Percentiles rank a stretch among this genome's conserved stretches.
Evolutionary conservation across 2,329 filamentous ascomycete species (phyloP).

Genomic region (Tympanopsis confertula): DNA sequence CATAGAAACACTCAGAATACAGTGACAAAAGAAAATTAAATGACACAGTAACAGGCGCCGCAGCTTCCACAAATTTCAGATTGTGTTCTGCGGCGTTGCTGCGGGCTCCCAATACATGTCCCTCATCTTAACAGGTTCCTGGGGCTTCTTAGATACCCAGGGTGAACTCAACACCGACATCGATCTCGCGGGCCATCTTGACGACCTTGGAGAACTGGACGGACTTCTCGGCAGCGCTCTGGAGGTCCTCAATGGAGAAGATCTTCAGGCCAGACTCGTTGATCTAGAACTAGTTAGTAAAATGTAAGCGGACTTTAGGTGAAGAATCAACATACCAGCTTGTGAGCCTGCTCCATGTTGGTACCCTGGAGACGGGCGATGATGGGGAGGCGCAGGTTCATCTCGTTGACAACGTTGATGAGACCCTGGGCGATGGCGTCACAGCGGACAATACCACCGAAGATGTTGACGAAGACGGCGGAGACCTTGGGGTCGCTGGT

Average conservation of each 20-base stretch:
- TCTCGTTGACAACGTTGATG: conserved; percentile 84
- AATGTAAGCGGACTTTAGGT: conserved; percentile 3
- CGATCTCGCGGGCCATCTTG: conserved; percentile 95
- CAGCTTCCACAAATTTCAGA: too few species aligned
- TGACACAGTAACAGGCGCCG: too few species aligned
- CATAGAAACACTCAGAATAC: too few species aligned
- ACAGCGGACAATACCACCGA: conserved; percentile 95
- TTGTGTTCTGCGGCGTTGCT: too few species aligned
- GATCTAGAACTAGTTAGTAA: conserved; percentile 36
- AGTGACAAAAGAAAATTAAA: too few species aligned
- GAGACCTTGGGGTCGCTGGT: conserved; percentile 96
- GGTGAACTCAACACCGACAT: conserved; percentile 90
- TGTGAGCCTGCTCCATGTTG: conserved; percentile 90
- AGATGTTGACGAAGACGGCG: conserved; percentile 99
- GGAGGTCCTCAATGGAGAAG: conserved; percentile 97
- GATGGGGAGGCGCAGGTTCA: conserved; percentile 94
- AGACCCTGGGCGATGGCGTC: conserved; percentile 94
- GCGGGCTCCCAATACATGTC: too few species aligned
- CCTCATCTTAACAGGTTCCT: too few species aligned
- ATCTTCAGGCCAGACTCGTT: conserved; percentile 98
- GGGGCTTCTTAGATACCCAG: conserved; percentile 88
- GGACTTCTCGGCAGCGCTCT: conserved; percentile 92
- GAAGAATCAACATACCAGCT: conserved; percentile 28
- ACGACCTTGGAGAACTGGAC: conserved; percentile 99
- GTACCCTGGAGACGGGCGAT: conserved; percentile 95